A percentile compares a stretch with the other conserved stretches of the same genome.
Evolutionary conservation across 306 rosid genomes (phyloP).

Genomic region (Castanea mollissima): DNA sequence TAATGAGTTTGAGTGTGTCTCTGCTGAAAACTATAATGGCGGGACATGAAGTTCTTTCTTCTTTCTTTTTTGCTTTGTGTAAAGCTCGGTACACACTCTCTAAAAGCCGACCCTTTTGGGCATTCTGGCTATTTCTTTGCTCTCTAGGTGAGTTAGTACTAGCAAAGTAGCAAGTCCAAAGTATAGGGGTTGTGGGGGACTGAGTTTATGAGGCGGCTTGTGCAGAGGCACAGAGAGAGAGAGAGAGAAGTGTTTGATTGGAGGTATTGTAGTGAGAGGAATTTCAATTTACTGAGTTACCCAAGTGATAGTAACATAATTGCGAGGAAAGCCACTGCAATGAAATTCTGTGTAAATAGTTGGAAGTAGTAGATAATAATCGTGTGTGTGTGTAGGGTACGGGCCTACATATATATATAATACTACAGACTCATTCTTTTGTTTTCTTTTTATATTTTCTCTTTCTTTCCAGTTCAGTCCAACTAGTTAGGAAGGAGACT

Average conservation of each 20-base stretch:
- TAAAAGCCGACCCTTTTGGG: conserved; percentile 51
- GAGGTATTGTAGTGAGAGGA: conserved; percentile 1
- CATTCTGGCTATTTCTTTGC: conserved; percentile 15
- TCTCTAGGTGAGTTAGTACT: conserved; percentile 2
- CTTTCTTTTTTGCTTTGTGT: not conserved
- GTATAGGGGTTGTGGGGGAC: conserved; percentile 14
- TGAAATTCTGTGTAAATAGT: not conserved
- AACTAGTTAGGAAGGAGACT: conserved; percentile 12
- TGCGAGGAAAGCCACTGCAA: conserved; percentile 20
- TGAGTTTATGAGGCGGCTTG: conserved; percentile 74
- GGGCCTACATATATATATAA: not conserved
- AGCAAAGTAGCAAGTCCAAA: not conserved
- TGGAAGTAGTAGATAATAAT: not conserved
- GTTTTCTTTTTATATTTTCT: too few relatives aligned
- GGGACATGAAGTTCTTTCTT: conserved; percentile 36
- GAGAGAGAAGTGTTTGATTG: conserved; percentile 37
- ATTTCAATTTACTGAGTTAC: conserved; percentile 28
- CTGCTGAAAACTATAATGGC: conserved; percentile 32
- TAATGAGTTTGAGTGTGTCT: conserved; percentile 1
- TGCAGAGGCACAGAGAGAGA: conserved; percentile 18
- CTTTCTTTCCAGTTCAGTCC: not conserved
- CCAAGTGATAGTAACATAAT: not conserved
- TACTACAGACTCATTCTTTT: too few relatives aligned
- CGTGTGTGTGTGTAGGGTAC: too few relatives aligned
- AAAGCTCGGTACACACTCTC: conserved; percentile 23